Base-by-base conservation (phyloP, 2,329 filamentous ascomycete species). In the Pseudovirgaria hyperparasitica region DNA sequence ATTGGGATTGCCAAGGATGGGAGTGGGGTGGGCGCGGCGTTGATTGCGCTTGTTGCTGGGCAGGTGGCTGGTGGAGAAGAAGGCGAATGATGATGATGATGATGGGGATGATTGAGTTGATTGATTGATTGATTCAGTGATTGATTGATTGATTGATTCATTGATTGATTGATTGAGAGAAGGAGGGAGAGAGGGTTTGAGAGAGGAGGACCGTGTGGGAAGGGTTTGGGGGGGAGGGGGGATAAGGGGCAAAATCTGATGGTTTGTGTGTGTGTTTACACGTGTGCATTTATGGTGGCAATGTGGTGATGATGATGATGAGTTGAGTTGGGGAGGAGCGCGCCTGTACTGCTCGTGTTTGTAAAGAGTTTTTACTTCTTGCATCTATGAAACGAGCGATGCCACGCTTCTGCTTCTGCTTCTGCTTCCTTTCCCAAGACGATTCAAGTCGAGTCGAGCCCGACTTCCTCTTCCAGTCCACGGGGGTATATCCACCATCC, bases 1-100 rank as follows among this genome's bases (percentile, higher is more conserved):
- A 94, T 98, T 45, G 90, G 87, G 13, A 90, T 96, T 46, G 90
- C 90, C 35, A 94, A 93, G 65, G 90, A 98, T 51, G 90, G 90
- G 25, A 90, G 81, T 37, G 90, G 84, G 36, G 82, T 93, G n/a
- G 90, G 90, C 28, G 90, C 90, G 3, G 90, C 90, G 21, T 61
- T 98, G 42, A 96, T 96, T 56, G 90, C 90, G 27, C 69, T 94
- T 26, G 81, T 94, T 16, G 87, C 87, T 2, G 79, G 80, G 2
- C 62, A 67, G 45, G 44, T 52, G 3, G 34, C 28, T 5, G 30
- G 11, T 16, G 25, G 27, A 18, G 23, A 23, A 5, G 10, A 22
- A 26, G 11, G 10, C 12, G 8, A 8, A 9, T 24, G 8, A 9
- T 10, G 9, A 24, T 24, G 10, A 20, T 26, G 30, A 29, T 3